Evolutionary conservation across 306 rosid species (phyloP).

Genomic region (Cicer arietinum): DNA sequence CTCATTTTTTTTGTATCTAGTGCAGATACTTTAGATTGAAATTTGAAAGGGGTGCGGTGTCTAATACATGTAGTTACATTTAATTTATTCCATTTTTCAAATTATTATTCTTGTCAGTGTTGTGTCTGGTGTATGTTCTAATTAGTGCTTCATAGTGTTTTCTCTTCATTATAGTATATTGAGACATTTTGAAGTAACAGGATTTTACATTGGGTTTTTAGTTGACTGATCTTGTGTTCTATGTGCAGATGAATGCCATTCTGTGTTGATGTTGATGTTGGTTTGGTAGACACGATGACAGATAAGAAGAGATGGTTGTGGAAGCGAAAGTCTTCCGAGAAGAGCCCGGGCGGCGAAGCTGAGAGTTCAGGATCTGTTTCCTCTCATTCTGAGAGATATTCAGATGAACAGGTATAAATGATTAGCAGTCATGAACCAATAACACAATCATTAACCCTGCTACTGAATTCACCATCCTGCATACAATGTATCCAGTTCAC

Average conservation of each 20-base stretch:
- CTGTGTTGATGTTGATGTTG: constrained; percentile 48
- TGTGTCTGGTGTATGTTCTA: no score
- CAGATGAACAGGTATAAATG: constrained; percentile 75
- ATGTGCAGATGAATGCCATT: constrained; percentile 49
- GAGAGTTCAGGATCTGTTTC: constrained; percentile 87
- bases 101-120: no score
- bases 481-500: neutral
- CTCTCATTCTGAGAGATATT: constrained; percentile 76
- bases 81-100: no score
- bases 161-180: constrained; percentile 13
- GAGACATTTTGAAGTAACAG: neutral
- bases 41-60: no score
- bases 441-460: neutral
- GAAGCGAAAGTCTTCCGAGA: constrained; percentile 82
- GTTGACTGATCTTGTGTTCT: constrained; percentile 34
- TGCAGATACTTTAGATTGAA: no score
- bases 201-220: constrained; percentile 24
- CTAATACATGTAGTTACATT: no score
- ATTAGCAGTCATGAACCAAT: constrained; percentile 10
- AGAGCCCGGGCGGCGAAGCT: constrained; percentile 75
- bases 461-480: neutral
- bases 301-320: constrained; percentile 87
- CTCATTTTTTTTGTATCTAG: neutral
- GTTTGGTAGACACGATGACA: constrained; percentile 53
- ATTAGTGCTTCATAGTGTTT: constrained; percentile 1